Conservation (phyloP, 2,329 filamentous ascomycete species). For the Trichoderma polysporum region DNA sequence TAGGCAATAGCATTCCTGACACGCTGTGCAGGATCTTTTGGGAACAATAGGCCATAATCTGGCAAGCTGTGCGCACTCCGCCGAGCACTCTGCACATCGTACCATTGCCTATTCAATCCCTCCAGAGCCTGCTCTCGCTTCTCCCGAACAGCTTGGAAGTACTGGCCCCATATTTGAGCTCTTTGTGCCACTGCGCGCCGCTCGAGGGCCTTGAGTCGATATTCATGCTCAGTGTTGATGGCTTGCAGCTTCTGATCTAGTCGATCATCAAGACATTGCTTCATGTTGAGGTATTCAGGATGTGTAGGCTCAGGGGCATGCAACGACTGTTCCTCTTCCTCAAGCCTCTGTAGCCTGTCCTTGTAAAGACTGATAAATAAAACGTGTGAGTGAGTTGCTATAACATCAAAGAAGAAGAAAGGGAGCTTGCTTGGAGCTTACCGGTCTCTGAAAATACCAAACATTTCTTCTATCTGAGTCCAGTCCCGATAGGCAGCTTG, state of each 20-base stretch:
- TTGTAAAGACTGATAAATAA: conserved; percentile 77
- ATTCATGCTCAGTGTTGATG: conserved; percentile 70
- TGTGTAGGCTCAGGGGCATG: conserved; percentile 67
- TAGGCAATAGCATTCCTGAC: conserved; percentile 85
- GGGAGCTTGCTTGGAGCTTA: conserved; percentile 47
- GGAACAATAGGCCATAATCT: conserved; percentile 80
- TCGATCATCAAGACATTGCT: conserved; percentile 80
- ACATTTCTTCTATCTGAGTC: conserved; percentile 80
- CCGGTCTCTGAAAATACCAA: conserved; percentile 80
- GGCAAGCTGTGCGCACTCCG: conserved; percentile 77
- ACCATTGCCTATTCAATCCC: conserved; percentile 83
- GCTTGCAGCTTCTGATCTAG: conserved; percentile 76
- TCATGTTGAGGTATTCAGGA: conserved; percentile 86
- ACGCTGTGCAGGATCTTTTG: conserved; percentile 72
- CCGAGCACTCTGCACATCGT: conserved; percentile 86
- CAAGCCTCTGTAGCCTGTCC: conserved; percentile 79
- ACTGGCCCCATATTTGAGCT: conserved; percentile 85
- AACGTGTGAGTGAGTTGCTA: conserved; percentile 26
- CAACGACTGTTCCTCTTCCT: conserved; percentile 65
- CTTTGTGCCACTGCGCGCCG: conserved; percentile 76
- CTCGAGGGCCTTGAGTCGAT: conserved; percentile 71
- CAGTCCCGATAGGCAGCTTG: conserved; percentile 78
- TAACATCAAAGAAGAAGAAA: conserved; percentile 19
- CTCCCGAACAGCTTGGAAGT: conserved; percentile 82
- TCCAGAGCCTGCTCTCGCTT: conserved; percentile 78